A percentile compares a stretch with the other conserved stretches of the same genome.
phyloP scores from a whole-genome alignment of 208 protist species.

The Trypanosoma lewisi region DNA sequence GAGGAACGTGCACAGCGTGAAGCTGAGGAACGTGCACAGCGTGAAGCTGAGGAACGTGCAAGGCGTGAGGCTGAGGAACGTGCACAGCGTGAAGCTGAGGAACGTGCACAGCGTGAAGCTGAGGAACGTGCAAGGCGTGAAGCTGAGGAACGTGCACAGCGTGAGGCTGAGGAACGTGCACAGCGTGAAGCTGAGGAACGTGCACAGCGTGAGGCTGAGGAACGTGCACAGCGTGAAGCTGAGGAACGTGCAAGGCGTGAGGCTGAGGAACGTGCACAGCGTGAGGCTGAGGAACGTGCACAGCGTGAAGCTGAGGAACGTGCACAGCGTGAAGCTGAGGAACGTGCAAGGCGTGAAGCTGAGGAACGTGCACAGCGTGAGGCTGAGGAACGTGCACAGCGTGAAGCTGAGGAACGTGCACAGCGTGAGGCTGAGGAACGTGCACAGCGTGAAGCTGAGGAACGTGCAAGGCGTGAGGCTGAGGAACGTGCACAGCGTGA shows the following conservation, averaged over 20 bases:
- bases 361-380: slow-evolving; percentile 37
- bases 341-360: slow-evolving; percentile 17
- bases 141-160: slow-evolving; percentile 47
- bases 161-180: slow-evolving; percentile 30
- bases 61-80: slow-evolving; percentile 41
- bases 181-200: slow-evolving; percentile 16
- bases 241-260: slow-evolving; percentile 24
- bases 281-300: slow-evolving; percentile 15
- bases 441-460: slow-evolving; percentile 15
- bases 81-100: slow-evolving; percentile 22
- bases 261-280: background rate
- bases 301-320: slow-evolving; percentile 12
- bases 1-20: slow-evolving; percentile 25
- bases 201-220: slow-evolving; percentile 30
- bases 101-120: slow-evolving; percentile 37
- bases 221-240: slow-evolving; percentile 43
- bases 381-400: slow-evolving; percentile 29
- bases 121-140: slow-evolving; percentile 26
- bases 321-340: slow-evolving; percentile 40
- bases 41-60: slow-evolving; percentile 15
- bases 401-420: slow-evolving; percentile 47
- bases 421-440: slow-evolving; percentile 31
- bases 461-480: slow-evolving; percentile 23
- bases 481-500: slow-evolving; percentile 47
- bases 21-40: background rate